A percentile compares a stretch with the other conserved stretches of the same genome.
These are phyloP conservation scores for Ramalina intermedia DNA, from an alignment of 495 filamentous ascomycete species.

Conservation along the genomic window DNA sequence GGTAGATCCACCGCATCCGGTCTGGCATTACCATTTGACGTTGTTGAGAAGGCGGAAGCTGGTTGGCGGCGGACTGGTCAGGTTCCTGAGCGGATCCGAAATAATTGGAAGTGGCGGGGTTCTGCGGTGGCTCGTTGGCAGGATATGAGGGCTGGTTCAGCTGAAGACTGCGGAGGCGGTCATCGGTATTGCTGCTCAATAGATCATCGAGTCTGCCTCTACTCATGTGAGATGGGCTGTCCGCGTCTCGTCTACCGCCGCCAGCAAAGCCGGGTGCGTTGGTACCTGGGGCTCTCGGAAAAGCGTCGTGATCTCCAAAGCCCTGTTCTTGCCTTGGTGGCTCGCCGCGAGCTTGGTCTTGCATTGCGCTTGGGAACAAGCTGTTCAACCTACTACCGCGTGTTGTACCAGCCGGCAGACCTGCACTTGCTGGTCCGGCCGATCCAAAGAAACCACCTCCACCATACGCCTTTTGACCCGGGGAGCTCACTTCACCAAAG, in stretches of 20 bases:
- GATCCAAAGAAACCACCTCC: constrained; percentile 40
- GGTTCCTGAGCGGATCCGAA: constrained; percentile 11
- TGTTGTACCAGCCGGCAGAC: constrained; percentile 38
- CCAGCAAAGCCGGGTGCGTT: constrained; percentile 36
- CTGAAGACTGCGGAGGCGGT: constrained; percentile 6
- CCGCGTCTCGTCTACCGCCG: constrained; percentile 33
- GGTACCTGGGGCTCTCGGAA: constrained; percentile 18
- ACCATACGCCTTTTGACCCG: constrained; percentile 44
- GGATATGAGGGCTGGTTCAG: constrained; percentile 7
- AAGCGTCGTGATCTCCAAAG: constrained; percentile 13
- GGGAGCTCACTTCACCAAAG: constrained; percentile 62
- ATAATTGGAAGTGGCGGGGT: constrained; percentile 9
- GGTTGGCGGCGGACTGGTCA: constrained; percentile 27
- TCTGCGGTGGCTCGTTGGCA: constrained; percentile 12
- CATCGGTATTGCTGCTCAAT: constrained; percentile 32
- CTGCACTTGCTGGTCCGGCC: constrained; percentile 21
- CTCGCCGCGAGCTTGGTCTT: constrained; percentile 64
- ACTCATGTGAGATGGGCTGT: constrained; percentile 44
- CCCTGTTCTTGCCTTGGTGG: constrained; percentile 37
- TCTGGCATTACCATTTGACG: constrained; percentile 98
- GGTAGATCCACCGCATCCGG: constrained; percentile 95
- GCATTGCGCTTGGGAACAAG: constrained; percentile 74
- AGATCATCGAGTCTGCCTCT: constrained; percentile 43
- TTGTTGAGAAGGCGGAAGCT: constrained; percentile 57
- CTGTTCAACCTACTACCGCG: constrained; percentile 75